Base-by-base conservation (phyloP, 139 green algal species). In the Edaphochlamys debaryana region DNA sequence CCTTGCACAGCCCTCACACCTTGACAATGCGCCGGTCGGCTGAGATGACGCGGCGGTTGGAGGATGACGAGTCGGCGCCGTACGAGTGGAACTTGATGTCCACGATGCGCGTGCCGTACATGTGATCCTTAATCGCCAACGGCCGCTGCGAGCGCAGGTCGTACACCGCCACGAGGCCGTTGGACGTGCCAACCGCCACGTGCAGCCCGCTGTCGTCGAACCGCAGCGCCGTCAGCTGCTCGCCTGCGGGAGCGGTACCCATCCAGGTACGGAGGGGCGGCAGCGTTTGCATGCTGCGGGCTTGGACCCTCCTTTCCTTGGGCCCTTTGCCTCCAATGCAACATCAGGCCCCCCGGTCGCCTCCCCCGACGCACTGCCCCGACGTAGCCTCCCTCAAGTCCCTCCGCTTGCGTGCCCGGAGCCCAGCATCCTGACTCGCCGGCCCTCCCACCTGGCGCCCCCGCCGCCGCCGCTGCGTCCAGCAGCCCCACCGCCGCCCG, bases 71-170 rank as follows among this genome's bases (percentile, higher is more conserved):
- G 50, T 87, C 84, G 1, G 71, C 85, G 34, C 72, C 68, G 20
- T 79, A 52, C 34, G 62, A 52, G 79, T 98, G 95, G 87, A 96
- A 99, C 80, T 98, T 98, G 90, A 99, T 95, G 94, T 98, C 95
- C 38, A 94, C 68, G 63, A 99, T 99, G 36, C 77, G 89, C 79
- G 36, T 84, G 86, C 83, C 92, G 88, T 98, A 99, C 96, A 98
- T 98, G 91, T 99, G 97, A 87, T 99, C 97, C 87, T 99, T 99
- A 5, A 95, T 89, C 1, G 94, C 36, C 72, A 98, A 77, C 22
- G 97, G 96, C 27, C 83, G 63, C 27, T 89, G 86, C 71, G 1
- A 94, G 30, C 95, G 88, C 74, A 98, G 87, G 87, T 98, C 95
- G 72, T 94, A 98, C 71, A 98, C 68, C 29, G 89, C 93, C 40